Evolutionary conservation across 441 rosid species (phyloP).

Genomic region (Pelargonium fulgidum): DNA sequence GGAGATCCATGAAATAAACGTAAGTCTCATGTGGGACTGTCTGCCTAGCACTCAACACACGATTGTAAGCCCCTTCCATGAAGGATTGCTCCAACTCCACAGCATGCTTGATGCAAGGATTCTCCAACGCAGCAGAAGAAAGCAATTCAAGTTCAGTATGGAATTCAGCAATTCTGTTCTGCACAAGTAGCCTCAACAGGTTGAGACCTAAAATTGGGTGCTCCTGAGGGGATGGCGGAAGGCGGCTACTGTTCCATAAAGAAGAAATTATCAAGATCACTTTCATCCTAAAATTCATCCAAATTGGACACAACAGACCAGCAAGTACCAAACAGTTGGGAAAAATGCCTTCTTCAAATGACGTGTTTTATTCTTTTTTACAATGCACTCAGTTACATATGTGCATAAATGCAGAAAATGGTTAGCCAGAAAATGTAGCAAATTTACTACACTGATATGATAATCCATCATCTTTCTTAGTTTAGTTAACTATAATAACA

Average conservation of each 20-base stretch:
- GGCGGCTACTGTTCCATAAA: constrained; percentile 44
- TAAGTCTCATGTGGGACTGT: constrained; percentile 79
- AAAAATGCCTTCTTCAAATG: not conserved
- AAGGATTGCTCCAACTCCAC: constrained; percentile 98
- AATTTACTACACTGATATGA: not conserved
- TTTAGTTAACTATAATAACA: not conserved
- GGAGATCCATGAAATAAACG: constrained; percentile 90
- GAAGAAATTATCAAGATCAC: constrained; percentile 13
- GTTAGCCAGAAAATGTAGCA: not conserved
- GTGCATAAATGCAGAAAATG: not conserved
- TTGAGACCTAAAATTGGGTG: constrained; percentile 85
- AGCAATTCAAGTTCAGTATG: constrained; percentile 89
- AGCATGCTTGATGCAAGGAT: constrained; percentile 85
- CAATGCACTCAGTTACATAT: not conserved
- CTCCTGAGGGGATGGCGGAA: constrained; percentile 74
- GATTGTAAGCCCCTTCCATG: constrained; percentile 98
- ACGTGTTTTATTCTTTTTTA: not conserved
- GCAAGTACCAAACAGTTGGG: not conserved
- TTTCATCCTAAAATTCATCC: not conserved
- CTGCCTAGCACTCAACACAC: constrained; percentile 85
- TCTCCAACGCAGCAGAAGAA: constrained; percentile 66
- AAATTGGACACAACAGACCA: not conserved
- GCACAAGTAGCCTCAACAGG: constrained; percentile 87
- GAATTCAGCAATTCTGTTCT: constrained; percentile 92
- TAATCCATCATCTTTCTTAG: not conserved